phyloP scores from a whole-genome alignment of 306 rosid genomes.

The Malus domestica region DNA sequence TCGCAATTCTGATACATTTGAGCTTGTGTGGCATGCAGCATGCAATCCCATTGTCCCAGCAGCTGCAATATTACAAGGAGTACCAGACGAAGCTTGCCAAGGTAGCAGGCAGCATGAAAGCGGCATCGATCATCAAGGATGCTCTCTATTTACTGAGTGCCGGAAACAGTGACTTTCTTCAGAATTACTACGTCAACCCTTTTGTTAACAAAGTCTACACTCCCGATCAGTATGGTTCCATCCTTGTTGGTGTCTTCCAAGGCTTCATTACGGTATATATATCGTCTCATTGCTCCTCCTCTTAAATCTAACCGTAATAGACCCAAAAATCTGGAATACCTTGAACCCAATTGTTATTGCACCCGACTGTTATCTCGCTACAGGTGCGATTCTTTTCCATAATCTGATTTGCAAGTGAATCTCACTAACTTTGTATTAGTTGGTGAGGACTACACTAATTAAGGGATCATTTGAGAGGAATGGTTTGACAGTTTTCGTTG shows the following conservation, averaged over 20 bases:
- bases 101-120: slow-evolving; percentile 69
- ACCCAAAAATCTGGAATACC: too few species aligned
- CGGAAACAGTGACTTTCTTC: slow-evolving; percentile 79
- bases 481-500: background rate
- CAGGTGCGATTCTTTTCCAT: too few species aligned
- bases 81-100: slow-evolving; percentile 66
- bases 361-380: too few species aligned
- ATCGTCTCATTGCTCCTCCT: background rate
- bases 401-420: background rate
- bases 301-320: too few species aligned
- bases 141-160: slow-evolving; percentile 70
- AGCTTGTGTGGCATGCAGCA: slow-evolving; percentile 46
- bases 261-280: slow-evolving; percentile 50
- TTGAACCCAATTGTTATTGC: too few species aligned
- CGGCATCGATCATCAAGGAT: slow-evolving; percentile 63
- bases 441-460: background rate
- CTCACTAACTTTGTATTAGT: background rate
- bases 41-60: slow-evolving; percentile 80
- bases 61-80: slow-evolving; percentile 62
- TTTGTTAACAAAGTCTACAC: slow-evolving; percentile 52
- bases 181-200: slow-evolving; percentile 87
- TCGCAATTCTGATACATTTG: background rate
- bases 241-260: slow-evolving; percentile 46
- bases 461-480: background rate
- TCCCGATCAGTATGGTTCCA: slow-evolving; percentile 52